Evolutionary conservation across 345 rosid genomes (phyloP).

Genomic region (Orychophragmus violaceus): DNA sequence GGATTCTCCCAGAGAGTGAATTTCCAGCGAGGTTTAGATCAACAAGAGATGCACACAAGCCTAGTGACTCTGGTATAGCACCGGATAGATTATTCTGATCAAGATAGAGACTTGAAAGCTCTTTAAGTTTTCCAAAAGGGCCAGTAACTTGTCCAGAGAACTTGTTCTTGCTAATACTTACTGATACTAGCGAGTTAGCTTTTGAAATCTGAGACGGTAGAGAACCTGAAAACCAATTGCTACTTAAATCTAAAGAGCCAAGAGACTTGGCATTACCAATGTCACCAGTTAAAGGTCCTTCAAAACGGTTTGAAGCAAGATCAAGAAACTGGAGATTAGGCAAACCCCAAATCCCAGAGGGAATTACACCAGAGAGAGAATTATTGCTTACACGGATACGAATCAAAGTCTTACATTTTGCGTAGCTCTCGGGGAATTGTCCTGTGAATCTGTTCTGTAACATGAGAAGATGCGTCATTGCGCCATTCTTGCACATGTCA

Average conservation of each 20-base stretch:
- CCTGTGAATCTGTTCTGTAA: conserved; percentile 68
- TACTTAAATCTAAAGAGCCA: conserved; percentile 40
- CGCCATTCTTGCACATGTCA: conserved; percentile 73
- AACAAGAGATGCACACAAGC: conserved; percentile 46
- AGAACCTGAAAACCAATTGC: conserved; percentile 55
- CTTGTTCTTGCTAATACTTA: conserved; percentile 44
- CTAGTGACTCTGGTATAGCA: conserved; percentile 50
- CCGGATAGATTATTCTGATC: conserved; percentile 51
- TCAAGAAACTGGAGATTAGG: conserved; percentile 56
- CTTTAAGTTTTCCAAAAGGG: conserved; percentile 49
- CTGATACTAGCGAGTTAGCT: conserved; percentile 48
- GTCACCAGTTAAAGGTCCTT: conserved; percentile 46
- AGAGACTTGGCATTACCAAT: conserved; percentile 59
- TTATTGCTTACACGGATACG: conserved; percentile 66
- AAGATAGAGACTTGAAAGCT: conserved; percentile 41
- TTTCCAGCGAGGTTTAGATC: conserved; percentile 55
- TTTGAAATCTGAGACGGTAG: conserved; percentile 48
- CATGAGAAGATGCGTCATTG: conserved; percentile 48
- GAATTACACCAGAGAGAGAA: conserved; percentile 53
- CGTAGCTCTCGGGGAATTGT: conserved; percentile 47
- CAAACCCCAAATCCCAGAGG: conserved; percentile 71
- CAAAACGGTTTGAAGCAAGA: conserved; percentile 51
- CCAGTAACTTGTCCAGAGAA: conserved; percentile 54
- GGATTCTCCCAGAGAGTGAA: conserved; percentile 58
- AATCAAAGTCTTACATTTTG: conserved; percentile 44